Evolutionary conservation across 208 protist species (phyloP), one percentile per base, ranked within the genome.

Genomic region (Trypanosoma scelopori): DNA sequence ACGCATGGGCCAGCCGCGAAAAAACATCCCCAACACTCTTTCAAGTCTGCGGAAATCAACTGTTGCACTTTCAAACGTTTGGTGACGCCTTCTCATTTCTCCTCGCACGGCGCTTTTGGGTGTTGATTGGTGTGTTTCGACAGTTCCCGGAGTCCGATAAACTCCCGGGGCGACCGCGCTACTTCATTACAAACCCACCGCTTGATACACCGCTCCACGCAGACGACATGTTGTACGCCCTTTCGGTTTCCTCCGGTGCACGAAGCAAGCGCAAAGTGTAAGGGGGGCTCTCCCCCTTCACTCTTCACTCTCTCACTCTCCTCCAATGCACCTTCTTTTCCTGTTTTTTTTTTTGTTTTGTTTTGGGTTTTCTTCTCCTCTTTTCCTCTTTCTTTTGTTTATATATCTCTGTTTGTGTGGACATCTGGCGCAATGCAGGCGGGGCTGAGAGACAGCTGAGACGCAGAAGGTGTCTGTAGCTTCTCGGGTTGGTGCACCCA

Each of bases 181-280:
- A 89, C 70, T 95, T 95, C 51, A 74, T 95, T 50, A 92, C 87
- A 3, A 95, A 95, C 65, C 90, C 90, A 27, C 79, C 86, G 0
- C 61, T 88, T 39, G 69, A 66, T 46, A 88, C 82, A 72, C 85
- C 83, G 22, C 73, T 95, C 13, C 66, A 85, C 5, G 63, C 78
- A 35, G 87, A 95, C 22, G 90, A 95, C 63, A 88, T 95, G 52
- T 82, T 95, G 13, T 95, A 95, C 70, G 90, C 83, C 55, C 53
- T 95, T 16, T 48, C 57, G 5, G 57, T 23, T 6, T 35, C 42
- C 3, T 18, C 43, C 18, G 25, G n/a, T 25, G 2, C 23, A 4
- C 7, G 35, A 20, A 55, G 55, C 12, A 16, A 23, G 20, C 5
- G 6, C 15, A 37, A 9, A 37, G 5, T 37, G 9, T 9, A 37